Base-by-base conservation (phyloP, 768 basidiomycete species). In the Suillus hirtellus region DNA sequence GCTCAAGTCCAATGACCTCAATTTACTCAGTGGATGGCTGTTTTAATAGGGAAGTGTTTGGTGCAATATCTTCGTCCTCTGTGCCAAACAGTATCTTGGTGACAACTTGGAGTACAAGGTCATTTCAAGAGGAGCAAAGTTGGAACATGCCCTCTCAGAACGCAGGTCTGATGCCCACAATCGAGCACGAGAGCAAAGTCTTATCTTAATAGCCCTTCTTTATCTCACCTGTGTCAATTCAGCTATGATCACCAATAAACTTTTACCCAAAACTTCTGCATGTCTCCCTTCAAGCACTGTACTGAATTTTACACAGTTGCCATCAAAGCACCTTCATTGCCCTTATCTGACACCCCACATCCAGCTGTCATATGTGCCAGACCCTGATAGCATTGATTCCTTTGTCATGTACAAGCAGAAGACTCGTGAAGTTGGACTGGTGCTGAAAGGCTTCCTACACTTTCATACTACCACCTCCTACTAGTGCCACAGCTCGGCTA, bases 241-340 rank as follows among this genome's bases (percentile, higher is more conserved):
- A 86, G 86, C 0, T 85, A 81, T 65, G 79, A 86, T 61, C 82
- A 87, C 65, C 82, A 86, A 61, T 91, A 89, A 87, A 86, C 83
- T 0, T 84, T 91, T 60, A 79, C 77, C 21, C 85, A 89, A 31
- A 80, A 83, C 65, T 92, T 91, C 70, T 89, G 91, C 67, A 89
- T 91, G 53, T 91, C 89, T 0, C 88, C 90, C 0, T 90, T 90
- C 79, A 91, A 90, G 70, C 86, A 89, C 67, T 81, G 89, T 4
- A 78, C 81, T 27, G 89, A 89, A 0, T 87, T 78, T 70, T 91
- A 90, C 75, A 82, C 76, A 3, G 78, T 89, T 17, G 80, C 86
- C 50, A 69, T 91, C 24, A 76, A 77, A 63, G 69, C 76, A 12
- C 88, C 89, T 4, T 65, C 81, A 10, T 78, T 78, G 2, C 72